Percentiles rank a stretch among this genome's conserved stretches.
phyloP scores from a whole-genome alignment of 2,329 filamentous ascomycete species.

The Cladosporium sp. region DNA sequence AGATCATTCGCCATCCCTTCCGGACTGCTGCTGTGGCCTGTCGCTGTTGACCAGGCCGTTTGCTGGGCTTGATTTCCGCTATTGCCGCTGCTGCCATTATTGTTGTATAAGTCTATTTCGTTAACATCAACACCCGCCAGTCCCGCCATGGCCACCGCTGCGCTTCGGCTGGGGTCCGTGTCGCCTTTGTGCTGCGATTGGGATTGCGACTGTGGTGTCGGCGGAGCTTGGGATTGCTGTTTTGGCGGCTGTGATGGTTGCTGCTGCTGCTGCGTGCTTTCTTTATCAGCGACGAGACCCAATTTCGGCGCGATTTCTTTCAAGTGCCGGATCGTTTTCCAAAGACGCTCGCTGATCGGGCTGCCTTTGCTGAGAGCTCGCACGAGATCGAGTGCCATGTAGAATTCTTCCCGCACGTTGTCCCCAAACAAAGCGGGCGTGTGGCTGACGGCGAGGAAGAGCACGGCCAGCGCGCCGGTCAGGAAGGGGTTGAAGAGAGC shows the following conservation, averaged over 20 bases:
- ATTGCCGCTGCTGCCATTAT: constrained; percentile 16
- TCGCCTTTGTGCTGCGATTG: constrained; percentile 30
- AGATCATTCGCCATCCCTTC: constrained; percentile 61
- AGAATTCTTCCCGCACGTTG: constrained; percentile 69
- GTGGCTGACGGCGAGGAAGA: constrained; percentile 74
- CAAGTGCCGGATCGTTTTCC: constrained; percentile 66
- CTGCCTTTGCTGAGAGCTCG: constrained; percentile 68
- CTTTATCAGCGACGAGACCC: constrained; percentile 46
- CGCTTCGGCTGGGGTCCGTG: constrained; percentile 56
- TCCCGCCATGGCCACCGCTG: constrained; percentile 63
- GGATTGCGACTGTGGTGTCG: neutral
- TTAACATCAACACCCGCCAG: constrained; percentile 60
- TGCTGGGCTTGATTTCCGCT: constrained; percentile 3
- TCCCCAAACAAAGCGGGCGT: constrained; percentile 67
- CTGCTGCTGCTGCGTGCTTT: neutral
- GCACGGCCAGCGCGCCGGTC: constrained; percentile 67
- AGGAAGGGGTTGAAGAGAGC: constrained; percentile 79
- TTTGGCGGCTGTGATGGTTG: neutral
- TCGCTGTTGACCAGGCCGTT: neutral
- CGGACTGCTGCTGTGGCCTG: constrained; percentile 48
- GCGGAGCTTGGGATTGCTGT: neutral
- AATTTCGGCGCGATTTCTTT: constrained; percentile 69
- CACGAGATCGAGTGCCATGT: constrained; percentile 70
- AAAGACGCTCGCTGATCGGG: constrained; percentile 68
- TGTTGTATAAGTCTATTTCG: constrained; percentile 48